Base-by-base conservation (phyloP, 441 rosid genomes). In the Sinapis alba region DNA sequence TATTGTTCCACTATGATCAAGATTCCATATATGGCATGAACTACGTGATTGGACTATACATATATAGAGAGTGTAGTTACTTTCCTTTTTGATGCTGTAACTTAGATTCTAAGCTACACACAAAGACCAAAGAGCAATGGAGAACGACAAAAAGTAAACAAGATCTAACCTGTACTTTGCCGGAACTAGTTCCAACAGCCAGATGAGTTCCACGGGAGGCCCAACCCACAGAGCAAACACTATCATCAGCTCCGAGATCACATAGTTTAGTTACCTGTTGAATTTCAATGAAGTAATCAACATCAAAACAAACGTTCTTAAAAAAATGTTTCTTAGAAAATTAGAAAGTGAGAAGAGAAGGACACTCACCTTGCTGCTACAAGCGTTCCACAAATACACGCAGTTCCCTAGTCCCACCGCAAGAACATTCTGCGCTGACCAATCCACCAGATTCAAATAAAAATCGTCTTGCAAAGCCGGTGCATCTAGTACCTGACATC, bases 391-490 rank as follows among this genome's bases (percentile, higher is more conserved):
- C 79, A 96, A 68, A 83, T 96, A 96, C 16, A 96, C 97, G 57
- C 94, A 96, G 78, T 85, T 91, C 43, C 93, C 98, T 83, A 96
- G 66, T 51, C 99, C 98, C 73, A 96, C 98, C 0, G 97, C 94
- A 82, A 93, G 79, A 64, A 96, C 97, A 79, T 96, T 96, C 72
- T 88, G 88, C 0, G 96, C 82, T 6, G 98, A 96, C 99, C 97
- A 96, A 64, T 96, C 99, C 76, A 91, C 97, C 12, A 93, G 83
- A 82, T 96, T 96, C 80, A 93, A 85, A 77, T 96, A 96, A 80
- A 90, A 96, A 85, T 96, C 99, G 83, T 96, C 99, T 84, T 91
- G 94, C 89, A 96, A 81, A 8, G 97, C 93, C 3, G 99, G 99
- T 69, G 99, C 99, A 78, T 96, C 98, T 85, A 96, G 65, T 67